Evolutionary conservation across 1,139 yeast species (phyloP), one percentile per base, ranked within the genome.

Genomic region (Magnusiomyces starmeri): DNA sequence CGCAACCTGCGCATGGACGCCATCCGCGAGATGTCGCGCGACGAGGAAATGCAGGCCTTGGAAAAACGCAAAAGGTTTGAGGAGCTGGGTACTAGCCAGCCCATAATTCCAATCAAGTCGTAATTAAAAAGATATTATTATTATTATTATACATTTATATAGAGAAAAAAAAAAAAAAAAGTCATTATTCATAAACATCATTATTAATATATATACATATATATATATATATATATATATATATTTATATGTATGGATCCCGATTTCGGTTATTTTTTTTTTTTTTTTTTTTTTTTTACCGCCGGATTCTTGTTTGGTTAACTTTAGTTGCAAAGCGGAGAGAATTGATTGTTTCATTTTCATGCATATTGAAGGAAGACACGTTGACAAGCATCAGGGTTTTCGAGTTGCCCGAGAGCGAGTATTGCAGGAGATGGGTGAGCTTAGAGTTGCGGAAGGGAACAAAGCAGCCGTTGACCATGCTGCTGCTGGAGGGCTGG

Each of bases 361-460:
- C 75, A 65, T 86, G 86, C 26, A 70, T 70, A 22, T 66, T 67
- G 48, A 77, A 69, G 3, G 96, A 90, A 1, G 96, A 85, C 4
- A 90, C 76, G 61, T 89, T 90, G 14, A 89, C 97, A 74, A 92
- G 85, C 97, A 92, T 89, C 54, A 92, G 72, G 0, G 97, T 89
- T 65, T 90, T 92, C 1, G 96, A 86, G 54, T 80, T 77, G 0
- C 96, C 97, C 2, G 87, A 82, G 43, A 92, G 72, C 43, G 97
- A 88, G 63, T 87, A 81, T 62, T 89, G 94, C 56, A 92, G 72
- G 18, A 90, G 70, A 63, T 86, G 87, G 0, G 98, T 92, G 60
- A 92, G 72, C 66, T 54, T 76, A 27, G 83, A 75, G 62, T 79
- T 78, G 52, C 85, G 67, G 63, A 76, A 80, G 1, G 85, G 85